phyloP scores from a whole-genome alignment of 805 yeast genomes.

The Candida maesae region DNA sequence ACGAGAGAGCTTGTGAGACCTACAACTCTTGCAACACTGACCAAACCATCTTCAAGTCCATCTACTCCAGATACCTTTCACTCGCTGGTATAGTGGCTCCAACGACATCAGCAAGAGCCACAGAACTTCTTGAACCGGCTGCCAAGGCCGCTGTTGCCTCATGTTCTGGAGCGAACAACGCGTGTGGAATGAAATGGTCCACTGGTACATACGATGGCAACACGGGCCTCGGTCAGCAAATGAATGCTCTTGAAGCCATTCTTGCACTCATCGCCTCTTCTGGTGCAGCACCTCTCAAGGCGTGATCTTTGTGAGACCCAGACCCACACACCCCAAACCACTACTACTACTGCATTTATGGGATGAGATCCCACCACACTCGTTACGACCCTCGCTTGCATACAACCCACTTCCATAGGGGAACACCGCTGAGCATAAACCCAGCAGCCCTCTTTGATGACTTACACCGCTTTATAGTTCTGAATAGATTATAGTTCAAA shows the following conservation, averaged over 20 bases:
- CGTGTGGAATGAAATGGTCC: slow-evolving; percentile 86
- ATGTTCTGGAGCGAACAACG: slow-evolving; percentile 85
- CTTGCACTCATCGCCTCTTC: slow-evolving; percentile 37
- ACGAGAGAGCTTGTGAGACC: slow-evolving; percentile 84
- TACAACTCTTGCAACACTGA: slow-evolving; percentile 65
- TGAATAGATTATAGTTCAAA: no score
- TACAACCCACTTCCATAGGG: no score
- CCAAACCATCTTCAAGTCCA: slow-evolving; percentile 87
- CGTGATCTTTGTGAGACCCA: no score
- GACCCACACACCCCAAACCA: no score
- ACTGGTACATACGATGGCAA: slow-evolving; percentile 58
- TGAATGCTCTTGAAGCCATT: slow-evolving; percentile 71
- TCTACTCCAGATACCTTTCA: slow-evolving; percentile 71
- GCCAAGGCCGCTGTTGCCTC: slow-evolving; percentile 76
- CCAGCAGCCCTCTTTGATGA: no score
- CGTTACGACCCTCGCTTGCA: no score
- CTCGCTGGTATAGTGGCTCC: slow-evolving; percentile 70
- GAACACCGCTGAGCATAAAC: no score
- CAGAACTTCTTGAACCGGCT: slow-evolving; percentile 38
- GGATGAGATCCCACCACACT: no score
- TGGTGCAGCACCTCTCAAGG: slow-evolving; percentile 4
- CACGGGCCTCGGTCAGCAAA: slow-evolving; percentile 88
- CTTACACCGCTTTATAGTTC: no score
- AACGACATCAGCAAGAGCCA: slow-evolving; percentile 31
- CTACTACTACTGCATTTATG: background rate